Evolutionary conservation across 2,329 filamentous ascomycete species (phyloP).

Genomic region (Epichloe amarillans): DNA sequence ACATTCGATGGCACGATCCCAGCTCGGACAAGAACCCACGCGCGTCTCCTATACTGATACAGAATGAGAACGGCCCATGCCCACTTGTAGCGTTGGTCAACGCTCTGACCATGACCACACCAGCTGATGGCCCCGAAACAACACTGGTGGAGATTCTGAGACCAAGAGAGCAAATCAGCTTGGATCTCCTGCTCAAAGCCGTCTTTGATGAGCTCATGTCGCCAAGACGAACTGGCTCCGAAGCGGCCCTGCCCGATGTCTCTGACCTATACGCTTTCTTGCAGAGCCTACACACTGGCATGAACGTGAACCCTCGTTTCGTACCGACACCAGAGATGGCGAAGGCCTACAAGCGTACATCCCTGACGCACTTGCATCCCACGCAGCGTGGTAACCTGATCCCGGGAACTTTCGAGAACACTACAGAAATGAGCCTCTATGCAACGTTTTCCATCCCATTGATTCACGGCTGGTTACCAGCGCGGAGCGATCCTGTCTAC

Average conservation of each 20-base stretch:
- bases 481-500: slow-evolving; percentile 51
- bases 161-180: slow-evolving; percentile 73
- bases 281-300: slow-evolving; percentile 79
- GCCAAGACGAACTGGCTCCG: slow-evolving; percentile 47
- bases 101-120: slow-evolving; percentile 73
- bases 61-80: slow-evolving; percentile 91
- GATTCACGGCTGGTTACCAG: slow-evolving; percentile 85
- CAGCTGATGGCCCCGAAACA: slow-evolving; percentile 45
- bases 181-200: slow-evolving; percentile 74
- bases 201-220: slow-evolving; percentile 91
- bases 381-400: slow-evolving; percentile 33
- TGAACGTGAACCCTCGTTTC: slow-evolving; percentile 95
- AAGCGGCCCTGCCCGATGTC: slow-evolving; percentile 66
- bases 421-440: slow-evolving; percentile 80
- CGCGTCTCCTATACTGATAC: slow-evolving; percentile 75
- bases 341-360: slow-evolving; percentile 35
- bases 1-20: slow-evolving; percentile 70
- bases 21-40: slow-evolving; percentile 47
- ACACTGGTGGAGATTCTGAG: slow-evolving; percentile 65
- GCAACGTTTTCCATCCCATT: slow-evolving; percentile 78
- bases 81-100: slow-evolving; percentile 89
- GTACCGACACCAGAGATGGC: slow-evolving; percentile 42
- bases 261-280: slow-evolving; percentile 79
- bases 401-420: slow-evolving; percentile 72
- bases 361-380: slow-evolving; percentile 38